Evolutionary conservation across 108 stramenopile species (phyloP), one percentile per base, ranked within the genome.

Genomic region (Fragilaria radians): DNA sequence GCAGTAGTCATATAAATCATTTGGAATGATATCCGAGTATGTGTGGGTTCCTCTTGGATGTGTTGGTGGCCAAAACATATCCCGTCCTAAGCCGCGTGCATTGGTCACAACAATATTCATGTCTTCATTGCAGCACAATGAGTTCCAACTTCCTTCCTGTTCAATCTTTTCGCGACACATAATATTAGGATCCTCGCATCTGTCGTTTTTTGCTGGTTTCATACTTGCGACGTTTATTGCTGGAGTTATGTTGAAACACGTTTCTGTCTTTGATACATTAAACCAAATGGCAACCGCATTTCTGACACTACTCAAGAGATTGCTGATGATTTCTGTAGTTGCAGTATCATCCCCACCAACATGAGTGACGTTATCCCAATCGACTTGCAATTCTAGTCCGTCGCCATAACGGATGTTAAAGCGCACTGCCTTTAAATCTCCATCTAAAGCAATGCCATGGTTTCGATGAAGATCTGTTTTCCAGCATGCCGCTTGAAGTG

Each of bases 11-110:
- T 14, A 5, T 4, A 19, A 24, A 7, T 27, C 5, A 9, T 28
- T 4, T 32, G 29, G 22, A 25, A 72, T 48, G 32, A 74, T 54
- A 28, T 80, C 79, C 22, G 55, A 11, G 48, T 74, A 82, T 27
- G 66, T 58, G 60, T 30, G 36, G 25, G 61, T 59, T 5, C 58
- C 65, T 28, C 70, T 49, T 4, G 79, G 69, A 28, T 71, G 57
- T 2, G 64, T 62, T 19, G 88, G 88, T 9, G 88, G 88, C 88
- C 88, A 89, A 54, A 79, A 85, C n/a, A 83, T 55, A 57, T 85
- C 88, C 23, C 56, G 47, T 31, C 83, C 83, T 14, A 83, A 18
- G 18, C 88, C 88, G 21, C 52, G 61, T 11, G 76, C 71, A 2
- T 66, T 56, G 18, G 68, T 73, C n/a, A 79, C 81, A 36, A 73